Evolutionary conservation across 345 rosid species (phyloP), one percentile per base, ranked within the genome.

Genomic region (Raphanus sativus): DNA sequence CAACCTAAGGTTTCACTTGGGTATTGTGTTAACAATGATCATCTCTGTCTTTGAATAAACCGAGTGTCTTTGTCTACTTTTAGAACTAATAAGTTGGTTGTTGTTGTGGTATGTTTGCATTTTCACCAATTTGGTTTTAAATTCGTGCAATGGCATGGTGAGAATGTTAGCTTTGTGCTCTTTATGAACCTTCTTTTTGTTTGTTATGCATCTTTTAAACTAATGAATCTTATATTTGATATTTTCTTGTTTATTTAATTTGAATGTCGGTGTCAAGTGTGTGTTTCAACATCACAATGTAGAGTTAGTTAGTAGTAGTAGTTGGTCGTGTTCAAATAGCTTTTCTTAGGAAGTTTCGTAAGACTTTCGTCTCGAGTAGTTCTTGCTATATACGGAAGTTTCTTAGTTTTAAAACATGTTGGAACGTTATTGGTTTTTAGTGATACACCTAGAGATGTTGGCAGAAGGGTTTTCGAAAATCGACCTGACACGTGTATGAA

Each of bases 1-100:
- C 99, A 26, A 95, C 99, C 68, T 92, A 82, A 82, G 77, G 77
- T 34, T 16, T 68, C 50, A 65, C 40, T 7, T 72, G 12, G 62
- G 54, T 65, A 65, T 0, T 61, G 76, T 29, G 55, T 55, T 24
- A 67, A 63, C 52, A 34, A 52, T n/a, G 45, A 61, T 61, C 48
- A 60, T 50, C 69, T 38, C 69, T 38, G 12, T 71, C 52, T 52
- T 33, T 67, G 74, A 79, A 79, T 79, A 73, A 79, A 54, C 12
- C 16, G 72, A 60, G 69, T 59, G 48, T 60, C 28, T 65, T 7
- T 58, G 48, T 25, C 64, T 71, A 42, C 63, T 33, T 73, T 29
- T 73, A 79, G 70, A 73, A 62, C 55, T 73, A 62, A 68, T 54
- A 74, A 79, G 71, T 73, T 74, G 73, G 69, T 68, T 30, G 66